Evolutionary conservation across 106 monocot species (phyloP).

Genomic region (Dioscorea alata): DNA sequence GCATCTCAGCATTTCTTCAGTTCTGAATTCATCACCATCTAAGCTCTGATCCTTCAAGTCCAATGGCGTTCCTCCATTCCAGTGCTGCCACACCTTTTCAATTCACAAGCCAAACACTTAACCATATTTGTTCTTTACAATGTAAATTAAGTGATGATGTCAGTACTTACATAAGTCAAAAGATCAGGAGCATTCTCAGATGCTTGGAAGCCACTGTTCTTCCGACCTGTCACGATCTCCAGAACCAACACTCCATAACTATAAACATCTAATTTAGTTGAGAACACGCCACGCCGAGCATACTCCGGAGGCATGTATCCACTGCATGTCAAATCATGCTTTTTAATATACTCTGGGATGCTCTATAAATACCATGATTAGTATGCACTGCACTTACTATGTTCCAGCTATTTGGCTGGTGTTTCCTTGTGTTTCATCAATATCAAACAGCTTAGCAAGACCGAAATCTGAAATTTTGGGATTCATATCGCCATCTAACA

Average conservation of each 20-base stretch:
- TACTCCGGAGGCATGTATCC: slow-evolving; percentile 12
- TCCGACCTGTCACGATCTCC: slow-evolving; percentile 6
- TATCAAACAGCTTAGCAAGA: slow-evolving; percentile 7
- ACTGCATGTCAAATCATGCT: neutral
- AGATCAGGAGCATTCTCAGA: neutral
- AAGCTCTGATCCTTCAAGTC: slow-evolving; percentile 8
- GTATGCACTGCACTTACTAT: slow-evolving; percentile 5
- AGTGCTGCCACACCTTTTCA: slow-evolving; percentile 19
- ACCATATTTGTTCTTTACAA: neutral
- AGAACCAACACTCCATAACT: slow-evolving; percentile 3
- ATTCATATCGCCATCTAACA: slow-evolving; percentile 9
- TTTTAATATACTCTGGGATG: too few species aligned
- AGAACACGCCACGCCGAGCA: neutral
- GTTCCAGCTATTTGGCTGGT: slow-evolving; percentile 10
- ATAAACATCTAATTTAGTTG: neutral
- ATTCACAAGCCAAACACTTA: neutral
- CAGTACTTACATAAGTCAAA: slow-evolving; percentile 8
- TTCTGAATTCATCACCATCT: neutral
- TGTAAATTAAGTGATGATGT: too few species aligned
- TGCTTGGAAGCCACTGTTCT: neutral
- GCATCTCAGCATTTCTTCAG: slow-evolving; percentile 15
- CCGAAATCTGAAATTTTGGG: slow-evolving; percentile 16
- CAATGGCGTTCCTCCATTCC: slow-evolving; percentile 12
- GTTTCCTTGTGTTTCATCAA: slow-evolving; percentile 3
- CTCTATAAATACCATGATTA: neutral